phyloP scores from a whole-genome alignment of 2,329 filamentous ascomycete species.

The Cercospora brassicicola region DNA sequence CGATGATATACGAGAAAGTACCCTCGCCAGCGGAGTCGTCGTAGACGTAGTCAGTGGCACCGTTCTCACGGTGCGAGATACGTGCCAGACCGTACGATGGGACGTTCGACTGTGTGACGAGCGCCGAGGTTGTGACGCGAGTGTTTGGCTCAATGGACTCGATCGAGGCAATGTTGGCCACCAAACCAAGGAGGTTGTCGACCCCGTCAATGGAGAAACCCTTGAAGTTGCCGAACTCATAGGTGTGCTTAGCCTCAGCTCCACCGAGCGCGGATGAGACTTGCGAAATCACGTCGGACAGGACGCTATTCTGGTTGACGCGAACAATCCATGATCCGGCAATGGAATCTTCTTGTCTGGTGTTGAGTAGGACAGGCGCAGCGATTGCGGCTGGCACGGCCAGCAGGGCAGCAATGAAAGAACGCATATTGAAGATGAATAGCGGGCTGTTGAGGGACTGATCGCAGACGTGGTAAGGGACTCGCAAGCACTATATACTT shows the following conservation, averaged over 20 bases:
- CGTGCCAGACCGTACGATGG: constrained; percentile 47
- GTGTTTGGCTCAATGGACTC: constrained; percentile 45
- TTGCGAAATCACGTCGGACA: constrained; percentile 22
- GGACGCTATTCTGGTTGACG: constrained; percentile 22
- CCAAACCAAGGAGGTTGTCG: constrained; percentile 35
- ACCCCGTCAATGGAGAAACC: constrained; percentile 43
- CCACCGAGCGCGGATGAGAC: constrained; percentile 22
- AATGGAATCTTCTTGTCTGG: constrained; percentile 23
- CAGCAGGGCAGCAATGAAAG: constrained; percentile 26
- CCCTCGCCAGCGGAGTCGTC: constrained; percentile 41
- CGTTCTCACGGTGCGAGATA: constrained; percentile 40
- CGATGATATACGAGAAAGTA: constrained; percentile 32
- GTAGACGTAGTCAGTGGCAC: constrained; percentile 42
- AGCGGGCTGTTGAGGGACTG: not conserved
- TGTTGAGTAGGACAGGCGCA: constrained; percentile 26
- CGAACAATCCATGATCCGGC: constrained; percentile 29
- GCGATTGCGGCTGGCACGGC: constrained; percentile 28
- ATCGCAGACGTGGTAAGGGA: not conserved
- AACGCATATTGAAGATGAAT: constrained; percentile 21
- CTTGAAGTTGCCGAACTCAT: constrained; percentile 42
- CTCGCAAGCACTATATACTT: constrained; percentile 19
- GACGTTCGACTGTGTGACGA: constrained; percentile 40
- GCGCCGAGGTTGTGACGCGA: constrained; percentile 39
- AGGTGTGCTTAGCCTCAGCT: constrained; percentile 36
- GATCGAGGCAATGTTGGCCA: constrained; percentile 36